Conservation (phyloP, 192 early-diverging fungal genomes). For the Physocladia obscura region DNA sequence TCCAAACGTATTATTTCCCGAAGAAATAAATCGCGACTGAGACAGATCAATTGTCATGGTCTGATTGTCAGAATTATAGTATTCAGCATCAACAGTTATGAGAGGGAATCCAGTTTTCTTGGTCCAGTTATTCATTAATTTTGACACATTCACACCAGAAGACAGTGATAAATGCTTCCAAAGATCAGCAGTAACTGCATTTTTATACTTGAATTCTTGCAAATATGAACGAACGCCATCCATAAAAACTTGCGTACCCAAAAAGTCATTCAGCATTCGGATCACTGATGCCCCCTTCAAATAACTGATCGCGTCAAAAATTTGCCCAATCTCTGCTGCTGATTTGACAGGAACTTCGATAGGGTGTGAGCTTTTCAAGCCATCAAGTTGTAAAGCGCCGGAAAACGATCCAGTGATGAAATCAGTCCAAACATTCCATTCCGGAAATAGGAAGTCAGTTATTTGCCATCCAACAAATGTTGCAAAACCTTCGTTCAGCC, state of each 20-base stretch:
- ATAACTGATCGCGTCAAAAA: conserved; percentile 55
- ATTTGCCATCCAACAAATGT: conserved; percentile 92
- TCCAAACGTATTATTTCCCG: no score
- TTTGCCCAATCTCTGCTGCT: conserved; percentile 86
- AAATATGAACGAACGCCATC: conserved; percentile 61
- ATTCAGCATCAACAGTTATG: conserved; percentile 64
- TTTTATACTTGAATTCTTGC: conserved; percentile 77
- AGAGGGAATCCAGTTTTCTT: conserved; percentile 83
- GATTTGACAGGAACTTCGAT: conserved; percentile 85
- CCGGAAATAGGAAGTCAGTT: conserved; percentile 86
- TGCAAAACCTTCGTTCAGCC: conserved; percentile 98
- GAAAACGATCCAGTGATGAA: conserved; percentile 81
- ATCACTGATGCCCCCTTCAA: conserved; percentile 92
- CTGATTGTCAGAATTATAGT: conserved; percentile 42
- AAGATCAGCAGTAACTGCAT: conserved; percentile 84
- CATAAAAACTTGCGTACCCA: conserved; percentile 40
- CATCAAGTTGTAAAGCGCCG: conserved; percentile 75
- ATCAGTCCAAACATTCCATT: conserved; percentile 89
- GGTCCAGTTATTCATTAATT: conserved; percentile 90
- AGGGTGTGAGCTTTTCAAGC: conserved; percentile 84
- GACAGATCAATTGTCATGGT: conserved; percentile 59
- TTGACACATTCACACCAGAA: conserved; percentile 76
- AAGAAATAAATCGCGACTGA: conserved; percentile 83
- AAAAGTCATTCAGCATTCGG: conserved; percentile 78
- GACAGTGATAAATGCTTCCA: conserved; percentile 80